Conservation (phyloP, 768 basidiomycete genomes). For the Stropharia rugosoannulata region DNA sequence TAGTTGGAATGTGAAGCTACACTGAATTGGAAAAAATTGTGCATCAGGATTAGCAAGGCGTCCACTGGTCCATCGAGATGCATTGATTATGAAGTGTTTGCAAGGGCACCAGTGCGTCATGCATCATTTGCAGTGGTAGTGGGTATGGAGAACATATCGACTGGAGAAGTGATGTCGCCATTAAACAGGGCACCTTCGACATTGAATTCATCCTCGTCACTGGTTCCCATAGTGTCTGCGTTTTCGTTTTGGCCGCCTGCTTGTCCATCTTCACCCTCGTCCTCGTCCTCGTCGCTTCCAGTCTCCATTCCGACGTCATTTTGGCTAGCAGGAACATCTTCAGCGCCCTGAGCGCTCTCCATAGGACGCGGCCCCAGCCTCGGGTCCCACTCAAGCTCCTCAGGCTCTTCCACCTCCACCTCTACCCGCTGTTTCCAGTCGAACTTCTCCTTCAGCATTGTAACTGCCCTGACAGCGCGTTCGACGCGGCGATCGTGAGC, state of each 20-base stretch:
- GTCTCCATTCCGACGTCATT: conserved; percentile 29
- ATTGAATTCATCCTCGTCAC: conserved; percentile 27
- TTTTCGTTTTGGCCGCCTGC: conserved; percentile 21
- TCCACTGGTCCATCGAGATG: not conserved
- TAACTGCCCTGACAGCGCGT: conserved; percentile 76
- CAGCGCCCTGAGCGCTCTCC: not conserved
- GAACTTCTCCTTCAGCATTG: conserved; percentile 75
- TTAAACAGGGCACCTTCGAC: conserved; percentile 33
- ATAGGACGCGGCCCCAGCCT: conserved; percentile 28
- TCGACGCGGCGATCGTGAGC: conserved; percentile 79
- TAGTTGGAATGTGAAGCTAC: not conserved
- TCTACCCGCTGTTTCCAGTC: conserved; percentile 83
- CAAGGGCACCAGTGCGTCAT: not conserved
- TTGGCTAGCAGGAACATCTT: conserved; percentile 12
- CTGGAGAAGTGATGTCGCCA: conserved; percentile 5
- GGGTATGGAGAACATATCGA: conserved; percentile 1
- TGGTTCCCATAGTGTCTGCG: conserved; percentile 13
- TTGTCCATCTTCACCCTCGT: conserved; percentile 25
- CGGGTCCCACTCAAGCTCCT: conserved; percentile 74
- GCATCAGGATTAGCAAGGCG: not conserved
- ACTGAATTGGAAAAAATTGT: not conserved
- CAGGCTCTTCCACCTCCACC: conserved; percentile 77
- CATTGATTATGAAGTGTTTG: not conserved
- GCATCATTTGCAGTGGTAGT: not conserved
- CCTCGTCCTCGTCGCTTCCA: conserved; percentile 18